phyloP scores from a whole-genome alignment of 176 grass and related monocot species.

The Zea luxurians region DNA sequence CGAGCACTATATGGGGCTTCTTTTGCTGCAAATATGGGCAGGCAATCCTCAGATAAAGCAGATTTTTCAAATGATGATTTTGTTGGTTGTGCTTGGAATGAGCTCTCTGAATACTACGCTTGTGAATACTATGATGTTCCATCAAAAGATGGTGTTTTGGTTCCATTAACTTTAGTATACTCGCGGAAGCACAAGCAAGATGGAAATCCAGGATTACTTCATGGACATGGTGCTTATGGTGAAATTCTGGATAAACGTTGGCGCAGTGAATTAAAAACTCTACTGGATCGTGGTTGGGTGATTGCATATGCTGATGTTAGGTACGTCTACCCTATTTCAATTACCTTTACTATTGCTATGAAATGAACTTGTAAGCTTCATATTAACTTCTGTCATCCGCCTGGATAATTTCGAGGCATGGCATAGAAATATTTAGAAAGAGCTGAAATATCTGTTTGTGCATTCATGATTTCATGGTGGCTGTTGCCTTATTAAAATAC shows the following conservation, averaged over 20 bases:
- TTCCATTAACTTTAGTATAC: conserved; percentile 82
- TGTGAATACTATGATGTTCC: conserved; percentile 78
- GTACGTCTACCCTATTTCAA: conserved; percentile 33
- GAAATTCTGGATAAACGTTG: conserved; percentile 86
- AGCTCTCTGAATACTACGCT: conserved; percentile 85
- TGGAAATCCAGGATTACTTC: conserved; percentile 79
- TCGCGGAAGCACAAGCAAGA: conserved; percentile 81
- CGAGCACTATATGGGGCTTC: conserved; percentile 70
- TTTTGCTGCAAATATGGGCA: conserved; percentile 49
- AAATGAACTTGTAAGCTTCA: conserved; percentile 6
- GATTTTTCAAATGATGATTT: conserved; percentile 43
- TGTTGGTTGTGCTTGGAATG: conserved; percentile 69
- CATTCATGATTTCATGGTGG: conserved; percentile 19
- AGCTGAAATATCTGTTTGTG: conserved; percentile 12
- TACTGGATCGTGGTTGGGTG: conserved; percentile 87
- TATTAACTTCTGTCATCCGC: neutral
- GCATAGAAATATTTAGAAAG: neutral
- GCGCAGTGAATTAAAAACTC: conserved; percentile 89
- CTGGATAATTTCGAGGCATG: neutral
- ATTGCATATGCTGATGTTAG: conserved; percentile 97
- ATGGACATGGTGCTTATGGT: conserved; percentile 96
- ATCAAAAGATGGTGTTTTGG: conserved; percentile 66
- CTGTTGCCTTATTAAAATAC: conserved; percentile 9
- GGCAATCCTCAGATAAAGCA: conserved; percentile 38
- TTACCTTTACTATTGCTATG: neutral